Conservation (phyloP, 805 yeast species). For the Cyberlindnera euphorbiae region DNA sequence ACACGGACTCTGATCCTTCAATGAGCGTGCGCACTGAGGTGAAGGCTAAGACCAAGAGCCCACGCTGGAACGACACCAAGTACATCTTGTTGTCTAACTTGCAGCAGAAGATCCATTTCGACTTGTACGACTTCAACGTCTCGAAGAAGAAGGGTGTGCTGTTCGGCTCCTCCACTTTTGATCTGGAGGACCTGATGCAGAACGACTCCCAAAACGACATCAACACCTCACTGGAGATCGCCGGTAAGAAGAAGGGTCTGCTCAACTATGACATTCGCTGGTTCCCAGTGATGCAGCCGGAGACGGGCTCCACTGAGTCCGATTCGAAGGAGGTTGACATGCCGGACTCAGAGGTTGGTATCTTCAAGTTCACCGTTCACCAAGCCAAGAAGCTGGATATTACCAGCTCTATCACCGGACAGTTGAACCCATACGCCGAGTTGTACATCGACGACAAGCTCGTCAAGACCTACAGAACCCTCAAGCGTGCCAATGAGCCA, state of each 20-base stretch:
- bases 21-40: slow-evolving; percentile 45
- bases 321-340: slow-evolving; percentile 27
- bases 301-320: slow-evolving; percentile 19
- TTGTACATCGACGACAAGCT: slow-evolving; percentile 53
- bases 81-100: slow-evolving; percentile 52
- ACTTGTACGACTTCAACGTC: slow-evolving; percentile 46
- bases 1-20: slow-evolving; percentile 41
- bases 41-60: slow-evolving; percentile 50
- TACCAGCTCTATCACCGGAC: slow-evolving; percentile 42
- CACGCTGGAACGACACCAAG: slow-evolving; percentile 64
- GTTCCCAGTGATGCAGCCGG: slow-evolving; percentile 30
- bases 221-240: slow-evolving; percentile 24
- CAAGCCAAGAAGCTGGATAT: slow-evolving; percentile 56
- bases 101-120: slow-evolving; percentile 51
- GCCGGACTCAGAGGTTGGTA: slow-evolving; percentile 68
- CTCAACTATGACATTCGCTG: slow-evolving; percentile 50
- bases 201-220: slow-evolving; percentile 34
- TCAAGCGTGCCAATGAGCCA: slow-evolving; percentile 69
- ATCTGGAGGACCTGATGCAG: slow-evolving; percentile 57
- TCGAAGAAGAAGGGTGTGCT: slow-evolving; percentile 52
- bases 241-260: slow-evolving; percentile 54
- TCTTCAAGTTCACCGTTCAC: slow-evolving; percentile 57
- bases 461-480: slow-evolving; percentile 52
- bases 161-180: slow-evolving; percentile 47
- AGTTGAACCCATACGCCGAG: slow-evolving; percentile 61